Evolutionary conservation across 2,329 filamentous ascomycete species (phyloP).

Genomic region (Neopestalotiopsis rosae): DNA sequence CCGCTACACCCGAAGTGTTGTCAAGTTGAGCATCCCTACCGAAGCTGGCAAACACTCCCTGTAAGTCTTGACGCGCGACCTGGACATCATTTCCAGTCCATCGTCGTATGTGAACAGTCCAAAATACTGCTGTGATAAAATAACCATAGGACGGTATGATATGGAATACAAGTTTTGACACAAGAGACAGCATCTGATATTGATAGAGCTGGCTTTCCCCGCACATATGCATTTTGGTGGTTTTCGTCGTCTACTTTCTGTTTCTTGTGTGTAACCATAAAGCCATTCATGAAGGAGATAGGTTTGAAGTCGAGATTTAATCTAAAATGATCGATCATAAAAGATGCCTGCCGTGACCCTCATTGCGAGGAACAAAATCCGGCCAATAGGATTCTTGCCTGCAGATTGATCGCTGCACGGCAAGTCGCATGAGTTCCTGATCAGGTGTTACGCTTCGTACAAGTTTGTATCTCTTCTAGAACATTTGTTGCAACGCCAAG

Average conservation of each 20-base stretch:
- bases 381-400: neutral
- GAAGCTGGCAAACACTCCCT: neutral
- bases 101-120: too few species aligned
- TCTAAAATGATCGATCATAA: neutral
- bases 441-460: neutral
- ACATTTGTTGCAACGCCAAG: neutral
- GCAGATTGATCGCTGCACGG: neutral
- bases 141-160: too few species aligned
- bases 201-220: too few species aligned
- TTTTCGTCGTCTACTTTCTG: too few species aligned
- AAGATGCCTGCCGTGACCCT: neutral
- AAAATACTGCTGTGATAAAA: too few species aligned
- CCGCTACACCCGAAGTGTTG: neutral
- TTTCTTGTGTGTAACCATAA: too few species aligned
- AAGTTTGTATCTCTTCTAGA: neutral
- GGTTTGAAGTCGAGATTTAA: neutral
- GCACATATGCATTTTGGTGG: too few species aligned
- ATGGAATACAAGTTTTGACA: too few species aligned
- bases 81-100: too few species aligned
- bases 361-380: neutral
- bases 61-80: too few species aligned
- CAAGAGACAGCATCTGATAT: too few species aligned
- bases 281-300: too few species aligned
- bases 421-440: neutral
- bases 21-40: neutral